Evolutionary conservation across 2,329 filamentous ascomycete species (phyloP), one percentile per base, ranked within the genome.

Genomic region (Ilyonectria mors-panacis): DNA sequence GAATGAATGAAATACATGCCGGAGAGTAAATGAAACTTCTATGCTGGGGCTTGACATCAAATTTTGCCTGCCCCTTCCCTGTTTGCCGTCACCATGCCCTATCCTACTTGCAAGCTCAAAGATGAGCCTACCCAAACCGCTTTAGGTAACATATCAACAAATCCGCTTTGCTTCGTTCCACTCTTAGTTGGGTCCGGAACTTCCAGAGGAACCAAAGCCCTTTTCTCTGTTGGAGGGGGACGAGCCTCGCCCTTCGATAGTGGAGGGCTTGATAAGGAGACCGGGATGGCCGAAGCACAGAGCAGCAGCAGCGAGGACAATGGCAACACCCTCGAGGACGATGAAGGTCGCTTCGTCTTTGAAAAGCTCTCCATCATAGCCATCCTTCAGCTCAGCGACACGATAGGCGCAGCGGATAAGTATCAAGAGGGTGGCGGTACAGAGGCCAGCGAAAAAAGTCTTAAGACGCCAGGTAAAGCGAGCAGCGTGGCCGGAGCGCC

Each of bases 361-460:
- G 60, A 91, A 88, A 66, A 92, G 78, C 1, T 81, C 75, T 1
- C 89, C 89, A 21, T 75, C 53, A 81, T 90, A 93, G 4, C 91
- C 91, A 30, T 90, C 85, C 65, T 84, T 86, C 53, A 93, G 80
- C 82, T 93, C 91, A 4, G 87, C 87, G 30, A 92, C 88, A 65
- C 91, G 87, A 77, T 89, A 93, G 50, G 87, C 83, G 72, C 88
- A 91, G 37, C 91, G 84, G 19, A 87, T 84, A 48, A 92, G 85
- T 72, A 93, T 89, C 50, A 87, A 82, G 7, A 91, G 48, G 26
- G 89, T 88, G 7, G 89, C 85, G 7, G 87, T 72, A 0, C 80
- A 76, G 26, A 92, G 80, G 48, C 85, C 87, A 15, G 75, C 63
- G 51, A 90, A 80, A 76, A 92, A 92, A 59, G 75, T 50, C 17